These are phyloP conservation scores for Hymenoscyphus linearis DNA, from an alignment of 2,329 filamentous ascomycete genomes.

Conservation along the genomic window DNA sequence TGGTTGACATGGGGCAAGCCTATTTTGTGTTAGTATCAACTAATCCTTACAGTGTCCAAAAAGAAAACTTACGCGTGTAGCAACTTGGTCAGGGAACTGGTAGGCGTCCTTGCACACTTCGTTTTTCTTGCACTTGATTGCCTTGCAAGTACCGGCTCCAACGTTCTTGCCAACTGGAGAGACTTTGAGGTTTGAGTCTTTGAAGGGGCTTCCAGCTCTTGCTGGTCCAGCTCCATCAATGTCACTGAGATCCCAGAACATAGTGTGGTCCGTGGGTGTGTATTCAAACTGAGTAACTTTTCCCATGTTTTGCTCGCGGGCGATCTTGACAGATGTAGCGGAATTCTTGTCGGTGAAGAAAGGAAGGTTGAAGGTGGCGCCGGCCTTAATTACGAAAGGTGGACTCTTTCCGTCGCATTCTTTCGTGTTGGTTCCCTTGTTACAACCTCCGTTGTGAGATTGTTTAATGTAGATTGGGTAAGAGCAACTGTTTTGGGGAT, in stretches of 20 bases:
- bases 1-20: background rate
- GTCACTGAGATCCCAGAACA: conserved; percentile 13
- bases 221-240: conserved; percentile 7
- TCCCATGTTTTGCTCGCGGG: background rate
- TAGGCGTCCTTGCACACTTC: conserved; percentile 11
- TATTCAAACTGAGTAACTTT: conserved; percentile 14
- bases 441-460: conserved; percentile 7
- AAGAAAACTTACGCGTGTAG: conserved; percentile 4
- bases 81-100: conserved; percentile 5
- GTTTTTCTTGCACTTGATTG: conserved; percentile 3
- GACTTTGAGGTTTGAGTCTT: conserved; percentile 1
- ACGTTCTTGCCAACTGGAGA: conserved; percentile 1
- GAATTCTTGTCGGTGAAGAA: background rate
- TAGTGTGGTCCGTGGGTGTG: background rate
- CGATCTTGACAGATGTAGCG: conserved; percentile 9
- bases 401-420: background rate
- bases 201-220: conserved; percentile 7
- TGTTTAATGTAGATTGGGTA: conserved; percentile 1
- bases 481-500: background rate
- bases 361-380: background rate
- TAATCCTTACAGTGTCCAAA: background rate
- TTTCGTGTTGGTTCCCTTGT: conserved; percentile 3
- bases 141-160: conserved; percentile 3
- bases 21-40: background rate
- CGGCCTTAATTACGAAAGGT: conserved; percentile 1